phyloP scores from a whole-genome alignment of 2,329 filamentous ascomycete genomes.

The Exophiala calicioides region DNA sequence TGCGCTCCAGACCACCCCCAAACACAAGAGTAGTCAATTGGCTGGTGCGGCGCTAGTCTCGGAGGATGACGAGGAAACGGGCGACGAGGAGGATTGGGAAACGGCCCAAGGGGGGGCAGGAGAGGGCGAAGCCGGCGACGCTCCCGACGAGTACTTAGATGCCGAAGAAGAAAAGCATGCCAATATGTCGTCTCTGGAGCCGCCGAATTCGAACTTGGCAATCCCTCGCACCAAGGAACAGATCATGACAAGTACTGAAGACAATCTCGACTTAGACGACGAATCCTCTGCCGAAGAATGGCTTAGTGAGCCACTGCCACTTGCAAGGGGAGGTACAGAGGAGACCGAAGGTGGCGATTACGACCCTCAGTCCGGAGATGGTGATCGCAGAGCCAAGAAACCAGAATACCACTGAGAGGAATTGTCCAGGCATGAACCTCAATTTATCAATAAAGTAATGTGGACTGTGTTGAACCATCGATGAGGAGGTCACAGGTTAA shows the following conservation, averaged over 20 bases:
- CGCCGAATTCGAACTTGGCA: constrained; percentile 30
- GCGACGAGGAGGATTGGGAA: constrained; percentile 28
- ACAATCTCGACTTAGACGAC: constrained; percentile 10
- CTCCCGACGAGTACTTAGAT: not conserved
- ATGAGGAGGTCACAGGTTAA: too few species aligned
- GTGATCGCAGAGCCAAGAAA: not conserved
- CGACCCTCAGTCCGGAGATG: constrained; percentile 9
- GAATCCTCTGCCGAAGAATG: constrained; percentile 24
- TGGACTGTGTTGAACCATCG: too few species aligned
- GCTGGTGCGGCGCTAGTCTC: constrained; percentile 24
- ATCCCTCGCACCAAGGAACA: constrained; percentile 34
- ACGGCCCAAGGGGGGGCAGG: constrained; percentile 2
- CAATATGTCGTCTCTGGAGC: too few species aligned
- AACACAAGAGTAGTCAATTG: constrained; percentile 26
- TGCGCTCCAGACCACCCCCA: constrained; percentile 15
- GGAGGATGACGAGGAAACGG: constrained; percentile 28
- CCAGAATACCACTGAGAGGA: too few species aligned
- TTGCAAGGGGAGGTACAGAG: constrained; percentile 28
- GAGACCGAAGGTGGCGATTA: constrained; percentile 27
- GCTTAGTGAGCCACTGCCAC: constrained; percentile 12
- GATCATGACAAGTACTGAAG: constrained; percentile 32
- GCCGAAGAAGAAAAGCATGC: constrained; percentile 1
- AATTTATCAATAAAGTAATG: too few species aligned
- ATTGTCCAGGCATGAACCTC: too few species aligned
- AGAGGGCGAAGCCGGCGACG: not conserved